These are phyloP conservation scores for Miscanthus lutarioriparius DNA, from an alignment of 176 grass and related monocot genomes.

Conservation along the genomic window DNA sequence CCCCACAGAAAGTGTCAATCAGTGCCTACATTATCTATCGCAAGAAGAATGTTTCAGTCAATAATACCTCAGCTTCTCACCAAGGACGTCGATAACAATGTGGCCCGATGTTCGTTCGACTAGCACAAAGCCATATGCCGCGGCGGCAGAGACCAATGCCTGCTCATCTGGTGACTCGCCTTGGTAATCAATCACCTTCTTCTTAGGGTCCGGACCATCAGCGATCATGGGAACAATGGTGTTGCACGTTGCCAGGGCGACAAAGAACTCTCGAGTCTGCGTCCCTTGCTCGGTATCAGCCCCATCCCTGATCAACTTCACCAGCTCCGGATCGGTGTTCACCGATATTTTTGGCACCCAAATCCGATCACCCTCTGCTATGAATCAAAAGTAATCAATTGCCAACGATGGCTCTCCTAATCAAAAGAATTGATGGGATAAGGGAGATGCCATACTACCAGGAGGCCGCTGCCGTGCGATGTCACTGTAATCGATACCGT, in stretches of 20 bases:
- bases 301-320: constrained; percentile 48
- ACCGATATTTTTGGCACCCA: constrained; percentile 68
- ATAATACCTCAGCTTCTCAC: constrained; percentile 82
- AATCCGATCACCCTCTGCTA: constrained; percentile 38
- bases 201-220: constrained; percentile 44
- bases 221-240: constrained; percentile 74
- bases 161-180: constrained; percentile 96
- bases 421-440: constrained; percentile 9
- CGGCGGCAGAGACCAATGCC: constrained; percentile 80
- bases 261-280: constrained; percentile 58
- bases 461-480: constrained; percentile 28
- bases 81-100: constrained; percentile 80
- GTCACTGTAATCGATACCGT: constrained; percentile 67
- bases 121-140: constrained; percentile 85
- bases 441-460: constrained; percentile 49
- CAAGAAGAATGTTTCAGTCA: constrained; percentile 25
- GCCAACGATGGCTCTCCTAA: constrained; percentile 2
- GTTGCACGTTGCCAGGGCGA: constrained; percentile 80
- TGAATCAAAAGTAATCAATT: constrained; percentile 34
- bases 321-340: constrained; percentile 51
- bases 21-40: constrained; percentile 10
- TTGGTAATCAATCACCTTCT: constrained; percentile 77
- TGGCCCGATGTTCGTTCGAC: constrained; percentile 79
- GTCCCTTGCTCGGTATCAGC: constrained; percentile 44
- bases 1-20: not conserved